Evolutionary conservation across 1,284 basidiomycete genomes (phyloP).

Genomic region (Macrocystidia cucumis): DNA sequence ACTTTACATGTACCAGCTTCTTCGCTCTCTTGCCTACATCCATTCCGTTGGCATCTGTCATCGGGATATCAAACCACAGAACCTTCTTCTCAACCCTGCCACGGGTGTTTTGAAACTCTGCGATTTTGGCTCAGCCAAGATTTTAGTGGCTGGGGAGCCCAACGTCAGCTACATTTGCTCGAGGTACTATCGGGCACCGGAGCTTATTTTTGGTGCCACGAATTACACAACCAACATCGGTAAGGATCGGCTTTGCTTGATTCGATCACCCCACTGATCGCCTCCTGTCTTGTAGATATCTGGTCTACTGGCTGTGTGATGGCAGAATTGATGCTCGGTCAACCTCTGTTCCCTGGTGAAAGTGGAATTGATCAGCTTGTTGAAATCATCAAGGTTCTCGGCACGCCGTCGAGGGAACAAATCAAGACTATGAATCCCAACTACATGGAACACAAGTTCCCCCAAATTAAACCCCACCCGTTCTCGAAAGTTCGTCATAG

Average conservation of each 20-base stretch:
- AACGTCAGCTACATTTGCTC: slow-evolving; percentile 99
- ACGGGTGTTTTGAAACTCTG: slow-evolving; percentile 97
- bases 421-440: slow-evolving; percentile 99
- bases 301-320: slow-evolving; percentile 99
- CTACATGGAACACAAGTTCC: slow-evolving; percentile 99
- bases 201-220: slow-evolving; percentile 98
- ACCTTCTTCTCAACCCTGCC: slow-evolving; percentile 92
- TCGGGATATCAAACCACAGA: slow-evolving; percentile 99
- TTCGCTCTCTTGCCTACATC: slow-evolving; percentile 96
- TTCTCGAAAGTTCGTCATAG: slow-evolving; percentile 71
- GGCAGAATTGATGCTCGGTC: slow-evolving; percentile 99
- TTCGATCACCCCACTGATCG: not conserved
- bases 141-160: slow-evolving; percentile 94
- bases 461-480: slow-evolving; percentile 97
- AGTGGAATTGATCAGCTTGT: slow-evolving; percentile 99
- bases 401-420: slow-evolving; percentile 96
- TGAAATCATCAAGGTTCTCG: slow-evolving; percentile 99
- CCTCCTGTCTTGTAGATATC: slow-evolving; percentile 57
- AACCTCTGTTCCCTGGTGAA: slow-evolving; percentile 98
- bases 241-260: slow-evolving; percentile 26
- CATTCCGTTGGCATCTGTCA: slow-evolving; percentile 97
- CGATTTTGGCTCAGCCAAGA: slow-evolving; percentile 99
- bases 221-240: slow-evolving; percentile 99
- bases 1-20: slow-evolving; percentile 95
- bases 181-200: slow-evolving; percentile 97